Conservation (phyloP, 305 asterid genomes). For the Fraxinus dipetala region DNA sequence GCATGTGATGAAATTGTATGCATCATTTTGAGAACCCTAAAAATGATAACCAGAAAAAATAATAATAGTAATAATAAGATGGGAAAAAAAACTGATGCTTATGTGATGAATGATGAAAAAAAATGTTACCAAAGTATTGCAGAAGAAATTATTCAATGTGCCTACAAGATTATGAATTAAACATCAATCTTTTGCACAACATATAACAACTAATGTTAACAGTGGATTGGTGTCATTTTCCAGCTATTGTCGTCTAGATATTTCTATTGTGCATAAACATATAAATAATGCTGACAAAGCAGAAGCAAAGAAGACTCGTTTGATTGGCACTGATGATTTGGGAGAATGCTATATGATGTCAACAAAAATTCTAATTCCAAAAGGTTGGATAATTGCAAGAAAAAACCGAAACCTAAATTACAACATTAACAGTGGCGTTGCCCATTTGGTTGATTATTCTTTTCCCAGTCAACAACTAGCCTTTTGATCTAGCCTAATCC, state of each 20-base stretch:
- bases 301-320: background rate
- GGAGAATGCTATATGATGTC: background rate
- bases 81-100: background rate
- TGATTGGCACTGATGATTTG: background rate
- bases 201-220: background rate
- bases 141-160: slow-evolving; percentile 9
- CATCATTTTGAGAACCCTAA: slow-evolving; percentile 92
- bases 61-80: background rate
- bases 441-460: background rate
- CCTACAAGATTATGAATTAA: slow-evolving; percentile 4
- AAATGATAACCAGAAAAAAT: slow-evolving; percentile 21
- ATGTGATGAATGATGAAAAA: slow-evolving; percentile 7
- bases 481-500: background rate
- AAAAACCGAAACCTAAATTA: background rate
- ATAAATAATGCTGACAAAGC: background rate
- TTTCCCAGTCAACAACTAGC: background rate
- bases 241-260: background rate
- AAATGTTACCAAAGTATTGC: slow-evolving; percentile 11
- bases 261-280: background rate
- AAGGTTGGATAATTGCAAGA: background rate
- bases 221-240: background rate
- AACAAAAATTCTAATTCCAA: background rate
- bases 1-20: slow-evolving; percentile 72
- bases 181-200: background rate
- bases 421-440: background rate